A percentile compares a stretch with the other conserved stretches of the same genome.
Conservation (phyloP, 2,329 filamentous ascomycete genomes). For the Calonectria pseudoreteaudii region DNA sequence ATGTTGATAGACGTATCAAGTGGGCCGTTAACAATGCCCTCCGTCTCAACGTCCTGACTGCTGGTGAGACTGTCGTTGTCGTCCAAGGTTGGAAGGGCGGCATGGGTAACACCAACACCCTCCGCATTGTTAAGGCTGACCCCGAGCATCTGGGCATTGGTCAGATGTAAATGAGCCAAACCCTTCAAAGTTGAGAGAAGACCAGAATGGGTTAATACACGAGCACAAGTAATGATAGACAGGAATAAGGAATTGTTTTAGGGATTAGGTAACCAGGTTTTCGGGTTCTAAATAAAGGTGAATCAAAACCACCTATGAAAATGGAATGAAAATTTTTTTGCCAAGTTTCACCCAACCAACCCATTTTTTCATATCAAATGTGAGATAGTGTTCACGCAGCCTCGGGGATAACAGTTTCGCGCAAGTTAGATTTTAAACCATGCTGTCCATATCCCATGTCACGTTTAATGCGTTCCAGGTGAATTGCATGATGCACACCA, state of each 20-base stretch:
- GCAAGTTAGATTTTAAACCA: not conserved
- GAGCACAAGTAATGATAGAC: conserved; percentile 47
- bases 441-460: conserved; percentile 3
- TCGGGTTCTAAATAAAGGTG: conserved; percentile 39
- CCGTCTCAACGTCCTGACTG: conserved; percentile 79
- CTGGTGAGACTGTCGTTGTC: conserved; percentile 82
- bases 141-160: conserved; percentile 69
- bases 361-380: not conserved
- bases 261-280: conserved; percentile 42
- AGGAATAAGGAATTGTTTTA: conserved; percentile 41
- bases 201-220: conserved; percentile 40
- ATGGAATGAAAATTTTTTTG: conserved; percentile 15
- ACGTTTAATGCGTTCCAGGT: not conserved
- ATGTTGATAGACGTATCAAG: conserved; percentile 96
- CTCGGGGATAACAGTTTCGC: too few relatives aligned
- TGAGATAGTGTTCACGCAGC: not conserved
- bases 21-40: conserved; percentile 93
- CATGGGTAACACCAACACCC: conserved; percentile 91
- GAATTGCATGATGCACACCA: not conserved
- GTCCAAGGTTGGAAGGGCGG: conserved; percentile 93
- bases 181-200: conserved; percentile 13
- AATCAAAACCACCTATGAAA: conserved; percentile 35
- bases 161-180: conserved; percentile 45
- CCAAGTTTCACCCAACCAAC: conserved; percentile 19
- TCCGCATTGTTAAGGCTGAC: conserved; percentile 73